phyloP scores from a whole-genome alignment of 2,329 filamentous ascomycete species.

The Trichoderma cornu-damae region DNA sequence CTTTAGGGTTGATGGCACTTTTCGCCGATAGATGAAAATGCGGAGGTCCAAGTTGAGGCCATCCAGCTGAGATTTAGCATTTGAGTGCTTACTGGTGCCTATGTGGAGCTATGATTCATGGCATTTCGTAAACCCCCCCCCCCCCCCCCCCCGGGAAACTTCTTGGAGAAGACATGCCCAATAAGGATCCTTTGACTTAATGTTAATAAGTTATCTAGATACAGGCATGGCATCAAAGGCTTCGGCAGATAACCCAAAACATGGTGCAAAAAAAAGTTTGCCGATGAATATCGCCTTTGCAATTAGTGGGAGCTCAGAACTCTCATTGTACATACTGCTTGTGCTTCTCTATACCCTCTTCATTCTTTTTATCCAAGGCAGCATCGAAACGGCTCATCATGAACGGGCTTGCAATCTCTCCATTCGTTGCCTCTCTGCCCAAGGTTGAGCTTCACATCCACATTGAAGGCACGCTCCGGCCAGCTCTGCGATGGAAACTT shows the following conservation, averaged over 20 bases:
- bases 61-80: not conserved
- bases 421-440: constrained; percentile 60
- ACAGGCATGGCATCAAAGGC: not conserved
- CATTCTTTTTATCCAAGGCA: not conserved
- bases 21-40: not conserved
- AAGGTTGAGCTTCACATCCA: constrained; percentile 82
- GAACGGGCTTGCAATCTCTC: constrained; percentile 30
- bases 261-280: not conserved
- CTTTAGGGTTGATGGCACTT: not conserved
- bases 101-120: not conserved
- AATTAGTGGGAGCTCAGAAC: not conserved
- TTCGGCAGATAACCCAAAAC: not conserved
- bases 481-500: constrained; percentile 63
- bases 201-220: not conserved
- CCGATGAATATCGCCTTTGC: not conserved
- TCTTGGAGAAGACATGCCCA: not conserved
- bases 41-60: not conserved
- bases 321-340: not conserved
- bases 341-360: not conserved
- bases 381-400: constrained; percentile 18
- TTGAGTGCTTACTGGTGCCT: not conserved
- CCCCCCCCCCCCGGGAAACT: too few species aligned
- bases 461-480: constrained; percentile 69
- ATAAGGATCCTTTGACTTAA: not conserved
- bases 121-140: too few species aligned